A percentile compares a stretch with the other conserved stretches of the same genome.
These are phyloP conservation scores for Ananas comosus DNA, from an alignment of 176 grass and related monocot species.

Conservation along the genomic window DNA sequence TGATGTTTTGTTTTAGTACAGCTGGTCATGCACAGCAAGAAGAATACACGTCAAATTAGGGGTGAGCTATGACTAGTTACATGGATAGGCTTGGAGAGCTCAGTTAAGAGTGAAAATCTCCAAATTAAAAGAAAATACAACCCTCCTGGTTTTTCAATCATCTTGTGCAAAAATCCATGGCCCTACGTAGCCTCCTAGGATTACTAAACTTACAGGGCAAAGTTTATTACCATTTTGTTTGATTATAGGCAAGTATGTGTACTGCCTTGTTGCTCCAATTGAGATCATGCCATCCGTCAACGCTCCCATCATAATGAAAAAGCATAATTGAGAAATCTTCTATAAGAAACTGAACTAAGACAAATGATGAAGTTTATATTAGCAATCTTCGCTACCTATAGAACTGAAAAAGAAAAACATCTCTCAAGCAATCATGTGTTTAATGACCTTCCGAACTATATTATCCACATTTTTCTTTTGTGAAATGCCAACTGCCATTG, in stretches of 20 bases:
- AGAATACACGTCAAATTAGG: background rate
- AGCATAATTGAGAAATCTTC: constrained; percentile 81
- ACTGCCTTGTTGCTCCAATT: constrained; percentile 78
- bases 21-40: background rate
- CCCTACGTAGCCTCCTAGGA: background rate
- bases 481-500: constrained; percentile 87
- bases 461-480: constrained; percentile 79
- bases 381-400: background rate
- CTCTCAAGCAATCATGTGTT: background rate
- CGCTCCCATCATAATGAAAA: constrained; percentile 95
- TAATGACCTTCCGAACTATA: constrained; percentile 61
- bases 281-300: constrained; percentile 78
- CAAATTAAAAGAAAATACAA: background rate
- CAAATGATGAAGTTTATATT: constrained; percentile 8
- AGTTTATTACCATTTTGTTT: constrained; percentile 80
- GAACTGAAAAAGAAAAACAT: background rate
- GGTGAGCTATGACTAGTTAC: background rate
- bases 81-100: background rate
- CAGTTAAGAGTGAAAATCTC: background rate
- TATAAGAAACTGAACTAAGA: constrained; percentile 57
- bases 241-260: constrained; percentile 79
- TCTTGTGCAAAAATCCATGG: background rate
- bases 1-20: background rate
- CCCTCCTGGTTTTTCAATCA: background rate
- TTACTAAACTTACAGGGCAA: constrained; percentile 4